Conservation (phyloP, 179 eudicot species). For the Pouteria campechiana region DNA sequence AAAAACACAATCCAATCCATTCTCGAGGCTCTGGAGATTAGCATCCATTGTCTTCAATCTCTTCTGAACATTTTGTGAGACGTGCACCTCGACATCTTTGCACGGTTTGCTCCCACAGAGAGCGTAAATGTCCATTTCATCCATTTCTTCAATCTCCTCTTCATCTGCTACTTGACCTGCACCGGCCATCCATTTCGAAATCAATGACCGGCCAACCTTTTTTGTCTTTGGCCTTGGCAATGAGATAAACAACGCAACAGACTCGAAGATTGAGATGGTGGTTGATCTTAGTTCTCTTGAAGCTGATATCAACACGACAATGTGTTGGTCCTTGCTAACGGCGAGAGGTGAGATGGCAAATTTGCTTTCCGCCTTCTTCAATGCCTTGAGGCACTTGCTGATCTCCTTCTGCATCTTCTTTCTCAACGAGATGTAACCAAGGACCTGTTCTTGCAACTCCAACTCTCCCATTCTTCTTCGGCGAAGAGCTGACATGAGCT, state of each 20-base stretch:
- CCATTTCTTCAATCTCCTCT: too few relatives aligned
- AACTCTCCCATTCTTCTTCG: slow-evolving; percentile 4
- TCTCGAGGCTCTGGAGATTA: slow-evolving; percentile 41
- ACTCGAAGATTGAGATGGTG: slow-evolving; percentile 30
- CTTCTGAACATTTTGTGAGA: slow-evolving; percentile 20
- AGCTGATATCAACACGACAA: slow-evolving; percentile 35
- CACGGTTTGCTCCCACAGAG: too few relatives aligned
- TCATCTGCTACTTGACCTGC: too few relatives aligned
- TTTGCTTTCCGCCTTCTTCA: slow-evolving; percentile 18
- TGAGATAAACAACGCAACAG: slow-evolving; percentile 33
- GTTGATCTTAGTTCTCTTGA: slow-evolving; percentile 44
- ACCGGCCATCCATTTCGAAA: slow-evolving; percentile 5
- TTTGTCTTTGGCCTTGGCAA: slow-evolving; percentile 31
- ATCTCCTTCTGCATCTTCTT: slow-evolving; percentile 36
- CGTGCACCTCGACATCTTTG: too few relatives aligned
- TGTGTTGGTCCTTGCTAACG: slow-evolving; percentile 16
- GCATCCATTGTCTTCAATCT: slow-evolving; percentile 35
- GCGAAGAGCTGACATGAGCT: slow-evolving; percentile 9
- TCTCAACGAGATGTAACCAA: slow-evolving; percentile 15
- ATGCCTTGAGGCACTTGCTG: slow-evolving; percentile 23
- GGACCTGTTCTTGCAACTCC: not conserved
- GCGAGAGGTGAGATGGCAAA: slow-evolving; percentile 10
- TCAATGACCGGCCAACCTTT: slow-evolving; percentile 4
- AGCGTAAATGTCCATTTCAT: too few relatives aligned
- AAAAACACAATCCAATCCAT: slow-evolving; percentile 47